Base-by-base conservation (phyloP, 1,284 basidiomycete genomes). In the Calocybe gambosa region DNA sequence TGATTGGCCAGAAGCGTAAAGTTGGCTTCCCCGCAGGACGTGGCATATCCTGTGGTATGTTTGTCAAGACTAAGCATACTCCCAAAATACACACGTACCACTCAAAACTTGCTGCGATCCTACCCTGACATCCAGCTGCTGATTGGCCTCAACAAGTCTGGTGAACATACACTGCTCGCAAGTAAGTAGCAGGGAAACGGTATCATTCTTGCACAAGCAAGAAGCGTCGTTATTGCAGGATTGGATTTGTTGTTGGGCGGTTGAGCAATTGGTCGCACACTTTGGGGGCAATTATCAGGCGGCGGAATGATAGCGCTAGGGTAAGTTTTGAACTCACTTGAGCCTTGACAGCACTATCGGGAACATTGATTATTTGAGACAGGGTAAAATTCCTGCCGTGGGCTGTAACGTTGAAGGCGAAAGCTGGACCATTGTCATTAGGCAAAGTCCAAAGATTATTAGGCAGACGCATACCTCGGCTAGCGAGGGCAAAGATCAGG, bases 101-200 rank as follows among this genome's bases (percentile, higher is more conserved):
- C 58, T 57, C 23, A 86, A 62, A n/a, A 78, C 67, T 13, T 70
- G 56, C 45, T 72, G 70, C n/a, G 76, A 78, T 16, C 84, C 83
- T 7, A 73, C 75, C 18, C 69, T 66, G 23, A 66, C 62, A 58
- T 82, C 77, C 18, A 70, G 65, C 15, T 60, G 65, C 45, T 66
- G 59, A 60, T 82, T 80, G 25, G 62, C 62, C 4, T 58, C 55
- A 54, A 87, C 73, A 31, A 85, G 62, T 45, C 66, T 61, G 37
- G 62, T 61, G 58, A 82, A 80, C 69, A 82, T 74, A 67, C 84
- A 86, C 55, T 80, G 74, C 58, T 86, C 73, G 62, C 82, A 84
- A 18, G 50, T 44, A 1, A 67, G 61, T 44, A 86, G 62, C 0
- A 60, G 52, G 0, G 57, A 42, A 21, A 75, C 66, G 0, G 74